Conservation (phyloP, 306 rosid species). For the Pyrus bretschneideri region DNA sequence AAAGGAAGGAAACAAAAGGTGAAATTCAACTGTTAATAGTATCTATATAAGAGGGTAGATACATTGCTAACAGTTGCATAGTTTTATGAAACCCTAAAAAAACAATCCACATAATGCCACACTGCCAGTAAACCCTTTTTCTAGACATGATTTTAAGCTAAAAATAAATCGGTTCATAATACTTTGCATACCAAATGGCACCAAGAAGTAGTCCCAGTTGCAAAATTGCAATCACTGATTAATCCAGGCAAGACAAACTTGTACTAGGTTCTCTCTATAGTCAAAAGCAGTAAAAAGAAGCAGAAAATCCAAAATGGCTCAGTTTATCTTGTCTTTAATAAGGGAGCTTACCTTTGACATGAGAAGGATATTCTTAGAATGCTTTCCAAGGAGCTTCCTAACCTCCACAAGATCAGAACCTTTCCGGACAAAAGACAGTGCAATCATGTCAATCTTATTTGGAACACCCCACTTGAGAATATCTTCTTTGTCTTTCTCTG, state of each 20-base stretch:
- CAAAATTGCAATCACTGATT: background rate
- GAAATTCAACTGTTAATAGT: constrained; percentile 3
- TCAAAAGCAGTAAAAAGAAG: background rate
- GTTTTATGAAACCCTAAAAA: constrained; percentile 1
- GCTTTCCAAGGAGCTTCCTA: constrained; percentile 69
- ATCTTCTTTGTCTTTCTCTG: constrained; percentile 91
- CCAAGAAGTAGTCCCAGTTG: background rate
- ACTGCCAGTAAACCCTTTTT: background rate
- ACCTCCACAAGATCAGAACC: constrained; percentile 91
- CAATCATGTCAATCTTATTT: constrained; percentile 88
- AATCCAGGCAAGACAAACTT: background rate
- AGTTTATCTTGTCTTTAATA: background rate
- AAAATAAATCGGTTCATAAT: background rate
- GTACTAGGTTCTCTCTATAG: background rate
- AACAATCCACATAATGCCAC: background rate
- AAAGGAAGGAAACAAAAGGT: background rate
- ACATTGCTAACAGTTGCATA: background rate
- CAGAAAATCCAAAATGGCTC: background rate
- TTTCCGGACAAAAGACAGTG: constrained; percentile 89
- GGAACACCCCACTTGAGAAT: constrained; percentile 86
- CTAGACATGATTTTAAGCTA: background rate
- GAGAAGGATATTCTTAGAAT: constrained; percentile 81
- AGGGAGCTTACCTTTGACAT: constrained; percentile 76
- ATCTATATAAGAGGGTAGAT: constrained; percentile 1
- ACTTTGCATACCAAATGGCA: background rate